These are phyloP conservation scores for Diaporthe batatas DNA, from an alignment of 2,329 filamentous ascomycete genomes.

Conservation along the genomic window DNA sequence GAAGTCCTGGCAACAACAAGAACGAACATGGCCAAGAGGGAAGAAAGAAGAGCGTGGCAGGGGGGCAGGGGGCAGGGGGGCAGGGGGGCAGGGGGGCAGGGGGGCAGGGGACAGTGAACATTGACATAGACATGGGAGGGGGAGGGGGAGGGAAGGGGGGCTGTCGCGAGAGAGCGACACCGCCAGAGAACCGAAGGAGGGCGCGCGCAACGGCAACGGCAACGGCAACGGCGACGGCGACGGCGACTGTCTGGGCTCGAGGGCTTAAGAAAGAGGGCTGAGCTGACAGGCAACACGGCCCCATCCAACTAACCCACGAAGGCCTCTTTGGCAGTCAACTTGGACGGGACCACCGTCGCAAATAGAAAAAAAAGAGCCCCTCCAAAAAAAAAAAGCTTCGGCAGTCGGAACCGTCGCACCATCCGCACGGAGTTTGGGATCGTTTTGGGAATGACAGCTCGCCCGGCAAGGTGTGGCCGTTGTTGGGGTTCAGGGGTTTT, in stretches of 20 bases:
- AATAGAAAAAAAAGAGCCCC: no score
- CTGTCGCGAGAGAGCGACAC: neutral
- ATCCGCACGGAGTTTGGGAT: constrained; percentile 31
- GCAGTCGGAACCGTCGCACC: constrained; percentile 31
- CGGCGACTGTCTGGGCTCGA: constrained; percentile 12
- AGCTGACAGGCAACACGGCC: constrained; percentile 13
- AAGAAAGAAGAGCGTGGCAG: neutral
- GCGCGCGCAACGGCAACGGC: constrained; percentile 8
- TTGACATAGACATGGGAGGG: no score
- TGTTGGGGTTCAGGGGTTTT: neutral
- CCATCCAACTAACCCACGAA: neutral
- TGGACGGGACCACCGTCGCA: constrained; percentile 7
- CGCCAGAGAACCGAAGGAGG: neutral
- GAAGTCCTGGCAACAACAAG: neutral
- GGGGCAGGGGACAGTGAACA: no score
- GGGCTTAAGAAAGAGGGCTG: constrained; percentile 29
- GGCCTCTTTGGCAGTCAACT: neutral
- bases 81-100: no score
- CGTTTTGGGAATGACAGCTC: constrained; percentile 34
- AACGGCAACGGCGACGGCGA: constrained; percentile 10
- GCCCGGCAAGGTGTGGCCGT: constrained; percentile 20
- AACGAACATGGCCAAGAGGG: constrained; percentile 3
- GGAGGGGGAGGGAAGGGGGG: no score
- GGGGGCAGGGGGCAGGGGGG: no score
- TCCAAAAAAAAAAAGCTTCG: constrained; percentile 16